Evolutionary conservation across 441 rosid species (phyloP).

Genomic region (Pelargonium citronellum): DNA sequence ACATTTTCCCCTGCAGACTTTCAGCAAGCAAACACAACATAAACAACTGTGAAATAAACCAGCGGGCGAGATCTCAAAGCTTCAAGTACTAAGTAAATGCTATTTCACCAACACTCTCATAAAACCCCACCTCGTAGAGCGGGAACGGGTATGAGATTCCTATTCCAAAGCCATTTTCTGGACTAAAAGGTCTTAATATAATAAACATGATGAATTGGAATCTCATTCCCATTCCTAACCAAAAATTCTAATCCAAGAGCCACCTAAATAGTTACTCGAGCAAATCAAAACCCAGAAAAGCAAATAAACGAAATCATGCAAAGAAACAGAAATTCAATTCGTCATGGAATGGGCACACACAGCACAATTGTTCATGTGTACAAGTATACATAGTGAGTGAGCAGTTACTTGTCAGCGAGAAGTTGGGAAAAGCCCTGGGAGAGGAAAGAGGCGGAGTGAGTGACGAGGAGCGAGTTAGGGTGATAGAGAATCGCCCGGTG

Average conservation of each 20-base stretch:
- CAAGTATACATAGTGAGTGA: conserved; percentile 8
- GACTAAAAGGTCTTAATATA: too few relatives aligned
- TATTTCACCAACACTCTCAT: conserved; percentile 4
- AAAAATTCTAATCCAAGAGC: too few relatives aligned
- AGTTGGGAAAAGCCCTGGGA: conserved; percentile 83
- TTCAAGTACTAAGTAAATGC: background rate
- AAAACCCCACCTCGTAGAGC: background rate
- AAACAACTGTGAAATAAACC: background rate
- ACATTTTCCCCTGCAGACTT: too few relatives aligned
- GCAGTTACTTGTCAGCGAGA: conserved; percentile 64
- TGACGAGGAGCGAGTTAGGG: conserved; percentile 75
- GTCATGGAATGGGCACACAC: background rate
- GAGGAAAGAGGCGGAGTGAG: conserved; percentile 84
- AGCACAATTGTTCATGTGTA: background rate
- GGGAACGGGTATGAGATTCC: background rate
- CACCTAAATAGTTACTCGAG: background rate
- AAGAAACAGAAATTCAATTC: conserved; percentile 7
- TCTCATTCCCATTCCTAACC: too few relatives aligned
- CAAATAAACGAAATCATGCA: conserved; percentile 8
- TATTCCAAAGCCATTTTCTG: too few relatives aligned
- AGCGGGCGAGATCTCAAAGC: background rate
- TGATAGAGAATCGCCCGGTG: conserved; percentile 80
- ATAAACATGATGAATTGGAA: too few relatives aligned
- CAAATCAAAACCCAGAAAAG: conserved; percentile 10
- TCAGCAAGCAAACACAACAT: conserved; percentile 1